These are phyloP conservation scores for Amanita phalloides DNA, from an alignment of 768 basidiomycete genomes.

Conservation along the genomic window DNA sequence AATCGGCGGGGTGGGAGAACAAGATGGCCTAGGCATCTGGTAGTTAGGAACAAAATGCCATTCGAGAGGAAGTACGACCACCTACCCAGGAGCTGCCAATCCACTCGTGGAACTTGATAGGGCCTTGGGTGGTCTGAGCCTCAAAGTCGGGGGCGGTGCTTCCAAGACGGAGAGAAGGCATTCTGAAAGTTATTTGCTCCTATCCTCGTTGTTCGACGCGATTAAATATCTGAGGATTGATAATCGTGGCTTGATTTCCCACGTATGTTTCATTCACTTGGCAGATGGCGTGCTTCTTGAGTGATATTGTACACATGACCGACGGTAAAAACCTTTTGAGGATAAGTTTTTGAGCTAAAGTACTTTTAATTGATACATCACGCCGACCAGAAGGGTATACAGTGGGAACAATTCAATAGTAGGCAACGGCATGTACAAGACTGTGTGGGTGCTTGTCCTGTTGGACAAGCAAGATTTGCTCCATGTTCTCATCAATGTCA, in stretches of 20 bases:
- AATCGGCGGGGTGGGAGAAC: conserved; percentile 93
- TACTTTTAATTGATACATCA: not conserved
- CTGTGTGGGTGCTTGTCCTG: conserved; percentile 88
- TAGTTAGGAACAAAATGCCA: no score
- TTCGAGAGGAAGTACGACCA: not conserved
- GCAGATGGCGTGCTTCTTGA: conserved; percentile 30
- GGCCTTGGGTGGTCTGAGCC: conserved; percentile 79
- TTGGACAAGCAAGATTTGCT: conserved; percentile 72
- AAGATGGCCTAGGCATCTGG: conserved; percentile 50
- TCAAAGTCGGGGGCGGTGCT: conserved; percentile 86
- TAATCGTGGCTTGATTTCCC: conserved; percentile 55
- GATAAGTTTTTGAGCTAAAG: not conserved
- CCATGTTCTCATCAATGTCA: conserved; percentile 90
- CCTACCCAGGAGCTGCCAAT: conserved; percentile 81
- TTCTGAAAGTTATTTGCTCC: conserved; percentile 10
- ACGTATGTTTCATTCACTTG: conserved; percentile 32
- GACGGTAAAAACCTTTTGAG: not conserved
- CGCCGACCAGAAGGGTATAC: not conserved
- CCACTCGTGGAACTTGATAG: conserved; percentile 90
- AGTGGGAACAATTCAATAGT: conserved; percentile 43
- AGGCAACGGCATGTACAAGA: conserved; percentile 84
- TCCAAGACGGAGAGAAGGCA: conserved; percentile 68
- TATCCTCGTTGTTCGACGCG: not conserved
- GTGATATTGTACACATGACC: not conserved
- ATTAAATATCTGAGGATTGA: conserved; percentile 9